A percentile compares a stretch with the other conserved stretches of the same genome.
phyloP scores from a whole-genome alignment of 495 filamentous ascomycete genomes.

The Hyaloscypha finlandica region DNA sequence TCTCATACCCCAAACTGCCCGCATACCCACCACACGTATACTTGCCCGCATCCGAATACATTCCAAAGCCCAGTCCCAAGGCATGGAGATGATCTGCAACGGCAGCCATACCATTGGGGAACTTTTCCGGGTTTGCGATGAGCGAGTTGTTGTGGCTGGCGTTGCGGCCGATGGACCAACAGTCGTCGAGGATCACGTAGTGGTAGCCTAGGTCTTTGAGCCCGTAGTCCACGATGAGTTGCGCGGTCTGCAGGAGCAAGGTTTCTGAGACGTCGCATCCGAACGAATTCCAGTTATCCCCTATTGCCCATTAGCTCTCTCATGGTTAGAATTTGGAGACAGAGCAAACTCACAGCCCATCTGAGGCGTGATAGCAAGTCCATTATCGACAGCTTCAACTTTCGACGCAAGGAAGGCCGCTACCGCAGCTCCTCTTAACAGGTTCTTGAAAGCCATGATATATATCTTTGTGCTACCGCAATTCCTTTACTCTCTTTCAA shows the following conservation, averaged over 20 bases:
- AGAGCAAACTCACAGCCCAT: constrained; percentile 28
- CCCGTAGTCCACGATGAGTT: constrained; percentile 51
- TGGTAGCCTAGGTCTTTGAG: constrained; percentile 66
- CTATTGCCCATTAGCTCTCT: constrained; percentile 1
- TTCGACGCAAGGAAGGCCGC: constrained; percentile 13
- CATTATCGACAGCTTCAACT: constrained; percentile 31
- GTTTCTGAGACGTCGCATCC: constrained; percentile 52
- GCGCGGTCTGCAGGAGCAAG: constrained; percentile 47
- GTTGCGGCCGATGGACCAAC: constrained; percentile 58
- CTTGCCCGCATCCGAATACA: constrained; percentile 64
- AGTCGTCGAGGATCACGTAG: constrained; percentile 66
- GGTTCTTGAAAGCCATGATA: constrained; percentile 17
- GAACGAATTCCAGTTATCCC: constrained; percentile 56
- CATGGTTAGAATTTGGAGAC: background rate
- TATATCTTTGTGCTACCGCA: background rate
- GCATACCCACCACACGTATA: constrained; percentile 65
- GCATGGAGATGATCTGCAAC: constrained; percentile 59
- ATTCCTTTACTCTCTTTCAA: background rate
- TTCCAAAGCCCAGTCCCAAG: constrained; percentile 64
- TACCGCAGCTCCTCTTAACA: constrained; percentile 5
- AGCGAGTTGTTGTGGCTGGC: constrained; percentile 51
- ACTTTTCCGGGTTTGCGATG: constrained; percentile 57
- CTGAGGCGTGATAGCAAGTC: constrained; percentile 33
- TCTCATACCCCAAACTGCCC: constrained; percentile 62
- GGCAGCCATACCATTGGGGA: constrained; percentile 63